Evolutionary conservation across 805 yeast genomes (phyloP), one percentile per base, ranked within the genome.

Genomic region (Naumovozyma castellii): DNA sequence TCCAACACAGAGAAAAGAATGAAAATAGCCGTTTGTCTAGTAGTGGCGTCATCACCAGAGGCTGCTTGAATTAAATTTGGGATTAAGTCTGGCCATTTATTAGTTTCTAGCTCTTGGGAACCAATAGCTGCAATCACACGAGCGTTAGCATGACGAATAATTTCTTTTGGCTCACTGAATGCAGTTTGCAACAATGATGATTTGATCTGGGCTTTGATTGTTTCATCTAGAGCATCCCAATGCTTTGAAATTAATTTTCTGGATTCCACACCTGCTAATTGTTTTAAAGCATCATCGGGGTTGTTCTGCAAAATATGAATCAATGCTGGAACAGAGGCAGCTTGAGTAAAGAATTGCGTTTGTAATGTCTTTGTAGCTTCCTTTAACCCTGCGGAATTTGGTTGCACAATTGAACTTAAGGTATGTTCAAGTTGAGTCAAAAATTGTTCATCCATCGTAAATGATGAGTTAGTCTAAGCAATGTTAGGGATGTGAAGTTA

Each of bases 221-320:
- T 45, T 17, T 61, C 75, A 49, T 66, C 70, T 17, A 62, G 29
- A 10, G 49, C 20, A 18, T 53, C 61, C 97, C 97, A 92, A 56
- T 77, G 78, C 48, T 72, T 68, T 39, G 71, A 57, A 31, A 88
- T 76, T 56, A 83, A 74, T 63, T 92, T 92, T 66, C 95, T 78
- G 32, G 88, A 86, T 67, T 92, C 98, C 46, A 92, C 95, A 45
- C 96, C 94, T n/a, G 97, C 94, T 45, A 92, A 71, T 64, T 87
- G 95, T 55, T 84, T 82, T 51, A 88, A 60, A 53, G 83, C 84
- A 47, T 75, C 80, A 53, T 79, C 79, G 32, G 71, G 65, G 50
- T 80, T 78, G 49, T 69, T 72, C 62, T 84, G 87, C 56, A 86
- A 71, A 44, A 92, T 75, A 54, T 84, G 92, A 51, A 90, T 68